Base-by-base conservation (phyloP, 2,329 filamentous ascomycete species). In the Claviceps digitariae region DNA sequence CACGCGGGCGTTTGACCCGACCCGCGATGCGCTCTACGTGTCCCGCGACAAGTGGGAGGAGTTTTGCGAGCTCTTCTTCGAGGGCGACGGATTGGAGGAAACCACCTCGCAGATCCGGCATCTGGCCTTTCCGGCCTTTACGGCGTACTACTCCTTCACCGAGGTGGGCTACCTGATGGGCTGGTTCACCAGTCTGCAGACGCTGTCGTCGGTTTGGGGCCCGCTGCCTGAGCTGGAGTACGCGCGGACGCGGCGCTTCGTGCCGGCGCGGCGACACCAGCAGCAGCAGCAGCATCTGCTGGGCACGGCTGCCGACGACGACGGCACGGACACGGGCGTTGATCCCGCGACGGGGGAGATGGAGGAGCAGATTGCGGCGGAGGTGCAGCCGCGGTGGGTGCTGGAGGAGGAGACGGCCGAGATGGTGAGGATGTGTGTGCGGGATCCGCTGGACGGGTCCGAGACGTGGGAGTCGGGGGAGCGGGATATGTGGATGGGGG, bases 111-210 rank as follows among this genome's bases (percentile, higher is more conserved):
- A 38, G 43, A 51, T 65, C 40, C 48, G 13, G 5, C 45, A 61
- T 41, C 57, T 66, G 4, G 62, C 61, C 2, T 29, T 66, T 4
- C 59, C 64, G 0, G 62, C 61, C 2, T 62, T 60, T 27, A 61
- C 58, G 20, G 59, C 58, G 4, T 64, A 64, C 54, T 59, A 62
- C 55, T 61, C 57, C 56, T 52, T 58, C 51, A 21, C 9, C 8
- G 55, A 46, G 31, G 44, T 66, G 4, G 51, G 47, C 2, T 7
- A 17, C 13, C 7, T 61, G 2, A 43, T 63, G 34, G 44, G 48
- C 4, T 43, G 25, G 13, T 50, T 62, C 52, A 52, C 57, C 23
- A 54, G 58, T 21, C 50, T 66, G 13, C 23, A 53, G 43, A 49
- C 50, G 8, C 43, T 66, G 20, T 59, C 56, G 17, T 52, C 56